These are phyloP conservation scores for Cercospora sesami DNA, from an alignment of 2,329 filamentous ascomycete genomes.

Conservation along the genomic window DNA sequence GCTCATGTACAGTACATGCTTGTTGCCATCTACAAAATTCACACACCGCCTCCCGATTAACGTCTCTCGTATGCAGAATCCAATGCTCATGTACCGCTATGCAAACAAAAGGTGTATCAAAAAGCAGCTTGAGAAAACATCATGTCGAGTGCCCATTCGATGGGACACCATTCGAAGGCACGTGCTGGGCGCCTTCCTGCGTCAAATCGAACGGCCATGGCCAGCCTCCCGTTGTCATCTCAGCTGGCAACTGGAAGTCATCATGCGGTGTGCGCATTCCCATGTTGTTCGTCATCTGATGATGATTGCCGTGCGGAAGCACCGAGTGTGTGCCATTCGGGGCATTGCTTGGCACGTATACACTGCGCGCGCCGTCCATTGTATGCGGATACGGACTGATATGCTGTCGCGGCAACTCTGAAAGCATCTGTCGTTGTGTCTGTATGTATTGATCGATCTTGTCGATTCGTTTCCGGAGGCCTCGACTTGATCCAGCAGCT, in stretches of 20 bases:
- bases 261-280: conserved; percentile 28
- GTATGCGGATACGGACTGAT: conserved; percentile 3
- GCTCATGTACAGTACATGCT: conserved; percentile 5
- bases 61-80: neutral
- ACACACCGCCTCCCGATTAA: neutral
- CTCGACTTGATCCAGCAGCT: conserved; percentile 43
- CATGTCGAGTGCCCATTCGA: conserved; percentile 1
- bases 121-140: neutral
- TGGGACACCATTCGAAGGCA: conserved; percentile 14
- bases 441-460: conserved; percentile 50
- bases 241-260: conserved; percentile 45
- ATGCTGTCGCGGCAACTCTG: conserved; percentile 11
- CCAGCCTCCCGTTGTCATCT: conserved; percentile 46
- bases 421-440: conserved; percentile 28
- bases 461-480: conserved; percentile 45
- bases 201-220: conserved; percentile 40
- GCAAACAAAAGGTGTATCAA: conserved; percentile 1
- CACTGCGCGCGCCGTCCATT: neutral
- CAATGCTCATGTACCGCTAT: neutral
- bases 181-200: conserved; percentile 16
- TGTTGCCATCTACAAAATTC: neutral
- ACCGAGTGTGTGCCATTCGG: conserved; percentile 9
- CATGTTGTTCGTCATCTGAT: conserved; percentile 18
- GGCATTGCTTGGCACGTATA: conserved; percentile 1
- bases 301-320: conserved; percentile 1